phyloP scores from a whole-genome alignment of 1,284 basidiomycete genomes.

The Vanrija sp. region DNA sequence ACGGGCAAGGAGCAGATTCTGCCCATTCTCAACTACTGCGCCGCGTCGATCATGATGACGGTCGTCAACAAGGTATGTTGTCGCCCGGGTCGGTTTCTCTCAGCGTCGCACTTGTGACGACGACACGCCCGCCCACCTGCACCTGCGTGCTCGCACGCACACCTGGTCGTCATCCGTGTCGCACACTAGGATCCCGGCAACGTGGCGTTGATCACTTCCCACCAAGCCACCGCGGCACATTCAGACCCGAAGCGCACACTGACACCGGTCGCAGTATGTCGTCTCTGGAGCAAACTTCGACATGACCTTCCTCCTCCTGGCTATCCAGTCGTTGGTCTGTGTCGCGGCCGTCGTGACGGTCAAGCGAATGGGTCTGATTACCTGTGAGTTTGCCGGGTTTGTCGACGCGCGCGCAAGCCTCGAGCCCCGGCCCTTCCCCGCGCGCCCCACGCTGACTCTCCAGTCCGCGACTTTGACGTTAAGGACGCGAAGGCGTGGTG shows the following conservation, averaged over 20 bases:
- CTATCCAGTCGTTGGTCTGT: constrained; percentile 87
- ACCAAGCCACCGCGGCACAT: neutral
- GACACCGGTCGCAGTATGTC: constrained; percentile 63
- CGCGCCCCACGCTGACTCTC: neutral
- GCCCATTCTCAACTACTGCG: constrained; percentile 84
- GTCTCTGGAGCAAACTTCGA: constrained; percentile 90
- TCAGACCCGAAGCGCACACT: neutral
- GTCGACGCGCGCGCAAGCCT: neutral
- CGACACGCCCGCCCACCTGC: neutral
- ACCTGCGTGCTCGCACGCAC: too few relatives aligned
- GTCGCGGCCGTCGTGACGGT: constrained; percentile 68
- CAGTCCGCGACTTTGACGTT: constrained; percentile 72
- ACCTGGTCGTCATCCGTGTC: too few relatives aligned
- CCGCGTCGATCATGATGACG: constrained; percentile 96
- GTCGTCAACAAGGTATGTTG: constrained; percentile 83
- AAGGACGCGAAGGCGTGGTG: constrained; percentile 90
- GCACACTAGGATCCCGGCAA: too few relatives aligned
- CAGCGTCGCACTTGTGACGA: neutral
- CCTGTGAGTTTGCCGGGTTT: constrained; percentile 49
- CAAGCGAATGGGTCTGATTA: constrained; percentile 79
- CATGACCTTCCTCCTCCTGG: constrained; percentile 93
- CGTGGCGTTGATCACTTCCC: neutral
- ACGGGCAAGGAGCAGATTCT: constrained; percentile 51
- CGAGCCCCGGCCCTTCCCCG: neutral
- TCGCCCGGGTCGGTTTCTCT: neutral